phyloP scores from a whole-genome alignment of 2,329 filamentous ascomycete genomes.

The Hypoxylon sp. region DNA sequence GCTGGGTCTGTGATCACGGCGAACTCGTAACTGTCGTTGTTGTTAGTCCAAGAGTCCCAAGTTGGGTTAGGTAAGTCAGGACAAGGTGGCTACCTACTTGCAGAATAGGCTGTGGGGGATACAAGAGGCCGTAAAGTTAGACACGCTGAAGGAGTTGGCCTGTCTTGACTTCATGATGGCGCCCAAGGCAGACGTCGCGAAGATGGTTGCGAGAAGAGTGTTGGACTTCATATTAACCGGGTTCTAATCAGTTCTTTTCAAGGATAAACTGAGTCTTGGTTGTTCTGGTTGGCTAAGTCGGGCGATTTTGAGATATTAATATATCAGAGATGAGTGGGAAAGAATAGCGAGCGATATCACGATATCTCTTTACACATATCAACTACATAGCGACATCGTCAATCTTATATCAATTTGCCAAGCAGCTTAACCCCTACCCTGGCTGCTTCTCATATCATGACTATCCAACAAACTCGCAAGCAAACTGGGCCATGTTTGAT shows the following conservation, averaged over 20 bases:
- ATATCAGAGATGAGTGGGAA: slow-evolving; percentile 5
- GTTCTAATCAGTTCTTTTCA: not conserved
- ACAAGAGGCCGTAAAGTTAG: slow-evolving; percentile 44
- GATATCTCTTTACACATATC: not conserved
- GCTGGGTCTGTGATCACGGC: slow-evolving; percentile 33
- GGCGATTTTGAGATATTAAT: slow-evolving; percentile 9
- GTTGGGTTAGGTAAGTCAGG: not conserved
- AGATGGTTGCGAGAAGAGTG: slow-evolving; percentile 33
- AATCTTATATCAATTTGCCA: slow-evolving; percentile 16
- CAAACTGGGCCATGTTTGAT: slow-evolving; percentile 19
- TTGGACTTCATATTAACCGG: slow-evolving; percentile 40
- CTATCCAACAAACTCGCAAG: not conserved
- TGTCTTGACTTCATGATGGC: slow-evolving; percentile 33
- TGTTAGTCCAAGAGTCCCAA: slow-evolving; percentile 3
- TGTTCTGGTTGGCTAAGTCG: not conserved
- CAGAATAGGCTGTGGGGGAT: slow-evolving; percentile 46
- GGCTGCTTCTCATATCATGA: slow-evolving; percentile 11
- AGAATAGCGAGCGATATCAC: slow-evolving; percentile 17
- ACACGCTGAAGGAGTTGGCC: slow-evolving; percentile 37
- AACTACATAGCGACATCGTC: slow-evolving; percentile 7
- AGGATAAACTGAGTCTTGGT: not conserved
- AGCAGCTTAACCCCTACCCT: not conserved
- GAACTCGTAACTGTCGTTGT: slow-evolving; percentile 42
- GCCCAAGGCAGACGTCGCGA: slow-evolving; percentile 39
- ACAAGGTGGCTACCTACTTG: slow-evolving; percentile 29